Conservation (phyloP, 1,284 basidiomycete species). For the Cryptococcus sp. region DNA sequence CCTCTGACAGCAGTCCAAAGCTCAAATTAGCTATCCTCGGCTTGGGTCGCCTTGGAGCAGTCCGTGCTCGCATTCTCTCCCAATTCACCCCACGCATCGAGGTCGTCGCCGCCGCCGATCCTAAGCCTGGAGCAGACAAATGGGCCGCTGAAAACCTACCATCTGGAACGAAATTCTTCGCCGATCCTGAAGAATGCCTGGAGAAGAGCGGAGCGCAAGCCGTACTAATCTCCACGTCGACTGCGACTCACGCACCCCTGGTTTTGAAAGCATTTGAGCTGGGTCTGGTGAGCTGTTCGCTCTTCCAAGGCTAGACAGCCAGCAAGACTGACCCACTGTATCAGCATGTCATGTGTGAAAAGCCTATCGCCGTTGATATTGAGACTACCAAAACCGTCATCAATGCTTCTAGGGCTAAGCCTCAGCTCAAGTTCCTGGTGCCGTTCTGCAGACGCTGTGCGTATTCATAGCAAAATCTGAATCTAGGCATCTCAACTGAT, state of each 20-base stretch:
- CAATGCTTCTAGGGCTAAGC: constrained; percentile 10
- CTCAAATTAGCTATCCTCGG: constrained; percentile 23
- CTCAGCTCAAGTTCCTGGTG: constrained; percentile 25
- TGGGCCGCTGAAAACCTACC: constrained; percentile 20
- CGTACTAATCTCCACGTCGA: constrained; percentile 25
- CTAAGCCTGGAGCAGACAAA: constrained; percentile 8
- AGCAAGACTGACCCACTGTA: background rate
- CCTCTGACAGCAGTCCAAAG: constrained; percentile 2
- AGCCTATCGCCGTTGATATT: constrained; percentile 28
- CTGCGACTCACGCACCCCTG: constrained; percentile 21
- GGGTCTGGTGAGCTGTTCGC: constrained; percentile 17
- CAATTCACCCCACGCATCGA: constrained; percentile 13
- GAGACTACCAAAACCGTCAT: constrained; percentile 20
- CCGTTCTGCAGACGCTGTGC: constrained; percentile 27
- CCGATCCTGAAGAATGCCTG: constrained; percentile 15
- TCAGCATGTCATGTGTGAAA: constrained; percentile 31
- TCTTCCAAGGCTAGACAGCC: background rate
- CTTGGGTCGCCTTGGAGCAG: constrained; percentile 26
- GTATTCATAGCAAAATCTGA: constrained; percentile 1
- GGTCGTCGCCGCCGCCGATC: constrained; percentile 26
- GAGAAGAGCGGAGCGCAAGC: constrained; percentile 17
- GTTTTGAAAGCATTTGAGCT: constrained; percentile 18
- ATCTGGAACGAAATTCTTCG: constrained; percentile 5
- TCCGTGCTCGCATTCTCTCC: constrained; percentile 7
- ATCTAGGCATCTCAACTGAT: background rate